Percentiles rank a stretch among this genome's conserved stretches.
phyloP scores from a whole-genome alignment of 768 basidiomycete genomes.

The Lactarius akahatsu region DNA sequence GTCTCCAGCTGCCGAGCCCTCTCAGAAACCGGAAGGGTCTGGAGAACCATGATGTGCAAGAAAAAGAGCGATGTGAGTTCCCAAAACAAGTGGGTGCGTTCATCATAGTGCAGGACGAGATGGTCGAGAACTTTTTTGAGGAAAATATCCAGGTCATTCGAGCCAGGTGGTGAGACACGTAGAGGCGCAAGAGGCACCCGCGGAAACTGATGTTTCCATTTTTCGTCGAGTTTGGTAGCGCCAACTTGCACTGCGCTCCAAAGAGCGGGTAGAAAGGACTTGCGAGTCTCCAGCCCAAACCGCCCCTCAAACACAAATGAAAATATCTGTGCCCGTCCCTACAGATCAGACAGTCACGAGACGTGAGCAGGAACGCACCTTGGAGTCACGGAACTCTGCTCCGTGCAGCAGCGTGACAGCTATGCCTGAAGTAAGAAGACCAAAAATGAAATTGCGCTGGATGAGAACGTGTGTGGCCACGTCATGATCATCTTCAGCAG shows the following conservation, averaged over 20 bases:
- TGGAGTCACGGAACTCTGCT: slow-evolving; percentile 60
- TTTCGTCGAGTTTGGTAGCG: slow-evolving; percentile 20
- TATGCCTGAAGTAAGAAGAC: slow-evolving; percentile 49
- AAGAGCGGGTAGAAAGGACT: slow-evolving; percentile 19
- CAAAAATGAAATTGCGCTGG: slow-evolving; percentile 51
- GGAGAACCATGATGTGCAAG: slow-evolving; percentile 25
- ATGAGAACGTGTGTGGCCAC: slow-evolving; percentile 39
- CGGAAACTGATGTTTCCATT: not conserved
- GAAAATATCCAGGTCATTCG: not conserved
- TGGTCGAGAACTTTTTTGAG: slow-evolving; percentile 14
- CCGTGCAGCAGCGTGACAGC: slow-evolving; percentile 53
- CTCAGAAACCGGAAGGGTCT: slow-evolving; percentile 28
- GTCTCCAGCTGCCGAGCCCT: slow-evolving; percentile 29
- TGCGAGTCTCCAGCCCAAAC: slow-evolving; percentile 29
- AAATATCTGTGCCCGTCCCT: slow-evolving; percentile 44
- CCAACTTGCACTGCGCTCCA: slow-evolving; percentile 30
- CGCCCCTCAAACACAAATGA: slow-evolving; percentile 53
- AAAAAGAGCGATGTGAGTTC: slow-evolving; percentile 23
- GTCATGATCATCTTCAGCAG: slow-evolving; percentile 24
- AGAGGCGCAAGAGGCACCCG: slow-evolving; percentile 12
- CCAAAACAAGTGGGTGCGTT: slow-evolving; percentile 17
- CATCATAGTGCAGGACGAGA: slow-evolving; percentile 5
- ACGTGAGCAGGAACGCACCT: slow-evolving; percentile 41
- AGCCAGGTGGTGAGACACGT: not conserved
- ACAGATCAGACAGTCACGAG: slow-evolving; percentile 1